A percentile compares a stretch with the other conserved stretches of the same genome.
Conservation (phyloP, 2,329 filamentous ascomycete genomes). For the Diaporthe helianthi region DNA sequence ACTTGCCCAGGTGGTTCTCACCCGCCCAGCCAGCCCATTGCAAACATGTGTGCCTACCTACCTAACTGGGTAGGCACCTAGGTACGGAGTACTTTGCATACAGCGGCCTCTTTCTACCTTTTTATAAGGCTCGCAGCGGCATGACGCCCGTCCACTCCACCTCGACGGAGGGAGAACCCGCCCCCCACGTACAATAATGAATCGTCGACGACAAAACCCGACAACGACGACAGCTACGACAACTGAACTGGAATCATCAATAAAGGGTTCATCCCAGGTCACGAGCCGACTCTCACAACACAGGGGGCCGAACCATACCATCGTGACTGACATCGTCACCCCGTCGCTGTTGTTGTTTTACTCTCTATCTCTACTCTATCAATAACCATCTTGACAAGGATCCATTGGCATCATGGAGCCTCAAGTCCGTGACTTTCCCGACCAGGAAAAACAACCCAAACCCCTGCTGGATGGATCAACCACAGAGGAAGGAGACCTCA, state of each 20-base stretch:
- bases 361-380: no score
- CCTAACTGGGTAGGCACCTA: no score
- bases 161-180: neutral
- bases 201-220: neutral
- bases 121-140: constrained; percentile 6
- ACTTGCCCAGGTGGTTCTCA: constrained; percentile 8
- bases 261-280: neutral
- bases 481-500: neutral
- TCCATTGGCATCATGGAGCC: constrained; percentile 28
- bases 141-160: neutral
- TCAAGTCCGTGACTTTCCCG: constrained; percentile 25
- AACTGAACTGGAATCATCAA: no score
- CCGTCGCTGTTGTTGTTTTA: no score
- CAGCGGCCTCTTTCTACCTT: neutral
- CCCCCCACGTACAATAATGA: neutral
- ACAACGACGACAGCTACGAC: neutral
- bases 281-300: neutral
- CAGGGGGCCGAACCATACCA: neutral
- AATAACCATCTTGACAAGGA: no score
- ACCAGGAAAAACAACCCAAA: constrained; percentile 24
- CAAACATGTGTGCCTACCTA: neutral
- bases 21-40: neutral
- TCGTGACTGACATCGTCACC: neutral
- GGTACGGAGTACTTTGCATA: no score
- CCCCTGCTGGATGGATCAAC: constrained; percentile 13